A percentile compares a stretch with the other conserved stretches of the same genome.
These are phyloP conservation scores for Emmonsia crescens DNA, from an alignment of 2,329 filamentous ascomycete species.

Conservation along the genomic window DNA sequence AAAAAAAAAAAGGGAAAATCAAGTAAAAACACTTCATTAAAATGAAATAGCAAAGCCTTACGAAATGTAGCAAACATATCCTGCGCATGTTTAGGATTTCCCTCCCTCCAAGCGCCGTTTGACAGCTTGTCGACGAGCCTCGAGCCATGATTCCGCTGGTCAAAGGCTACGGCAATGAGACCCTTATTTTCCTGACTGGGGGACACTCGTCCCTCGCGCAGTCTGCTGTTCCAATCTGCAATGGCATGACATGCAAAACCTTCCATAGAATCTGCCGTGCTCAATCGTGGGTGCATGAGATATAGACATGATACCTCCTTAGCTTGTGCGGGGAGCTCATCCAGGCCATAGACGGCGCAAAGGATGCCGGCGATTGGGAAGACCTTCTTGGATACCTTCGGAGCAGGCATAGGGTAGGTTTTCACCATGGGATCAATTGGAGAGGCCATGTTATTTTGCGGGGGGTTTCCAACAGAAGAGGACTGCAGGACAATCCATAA, in stretches of 20 bases:
- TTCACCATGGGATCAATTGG: constrained; percentile 25
- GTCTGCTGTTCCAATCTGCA: constrained; percentile 51
- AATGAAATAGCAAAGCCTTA: constrained; percentile 26
- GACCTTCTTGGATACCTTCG: constrained; percentile 50
- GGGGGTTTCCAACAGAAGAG: background rate
- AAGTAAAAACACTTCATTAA: background rate
- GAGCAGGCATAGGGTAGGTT: constrained; percentile 14
- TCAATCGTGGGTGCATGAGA: constrained; percentile 73
- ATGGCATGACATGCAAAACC: constrained; percentile 61
- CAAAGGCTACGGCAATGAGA: constrained; percentile 73
- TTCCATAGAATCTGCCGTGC: constrained; percentile 62
- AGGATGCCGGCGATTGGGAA: constrained; percentile 68
- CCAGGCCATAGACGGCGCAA: constrained; percentile 68
- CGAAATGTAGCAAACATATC: constrained; percentile 81
- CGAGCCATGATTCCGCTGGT: constrained; percentile 85
- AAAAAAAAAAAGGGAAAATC: background rate
- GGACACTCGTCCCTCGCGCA: constrained; percentile 20
- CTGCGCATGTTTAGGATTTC: constrained; percentile 71
- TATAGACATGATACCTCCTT: constrained; percentile 65
- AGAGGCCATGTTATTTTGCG: constrained; percentile 21
- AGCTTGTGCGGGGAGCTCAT: constrained; percentile 53
- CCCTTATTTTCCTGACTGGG: constrained; percentile 37
- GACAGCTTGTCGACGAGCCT: constrained; percentile 54
- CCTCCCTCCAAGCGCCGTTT: constrained; percentile 69
- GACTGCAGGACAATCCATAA: background rate